These are phyloP conservation scores for Thuidium tamariscinum DNA, from an alignment of 225 moss, liverwort and hornwort species.

Conservation along the genomic window DNA sequence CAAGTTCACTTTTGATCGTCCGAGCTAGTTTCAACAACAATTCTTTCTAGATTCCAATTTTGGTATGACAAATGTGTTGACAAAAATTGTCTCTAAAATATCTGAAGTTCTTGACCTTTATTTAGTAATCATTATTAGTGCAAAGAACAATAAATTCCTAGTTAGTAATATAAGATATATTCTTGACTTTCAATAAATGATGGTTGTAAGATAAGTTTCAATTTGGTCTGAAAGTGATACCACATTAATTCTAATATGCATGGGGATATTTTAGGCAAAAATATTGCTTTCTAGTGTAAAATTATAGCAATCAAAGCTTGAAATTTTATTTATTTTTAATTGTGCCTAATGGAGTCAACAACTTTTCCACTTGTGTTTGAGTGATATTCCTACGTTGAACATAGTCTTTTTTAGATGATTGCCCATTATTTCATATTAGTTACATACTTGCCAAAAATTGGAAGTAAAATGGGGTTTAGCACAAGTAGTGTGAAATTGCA, in stretches of 20 bases:
- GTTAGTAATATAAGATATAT: background rate
- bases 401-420: background rate
- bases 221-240: accelerated
- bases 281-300: accelerated
- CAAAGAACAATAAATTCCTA: accelerated
- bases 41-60: accelerated
- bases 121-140: accelerated
- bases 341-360: accelerated
- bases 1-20: accelerated
- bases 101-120: background rate
- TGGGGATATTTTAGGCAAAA: background rate
- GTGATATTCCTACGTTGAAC: accelerated
- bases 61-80: background rate
- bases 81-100: background rate
- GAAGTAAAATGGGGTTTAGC: accelerated
- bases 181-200: background rate
- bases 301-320: background rate
- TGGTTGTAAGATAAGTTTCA: background rate
- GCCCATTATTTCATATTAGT: background rate
- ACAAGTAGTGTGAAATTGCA: accelerated
- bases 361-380: background rate
- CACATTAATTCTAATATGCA: accelerated
- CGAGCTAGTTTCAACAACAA: background rate
- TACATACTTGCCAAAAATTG: background rate
- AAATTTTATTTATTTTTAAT: background rate